phyloP scores from a whole-genome alignment of 306 rosid species.

The Lupinus albus region DNA sequence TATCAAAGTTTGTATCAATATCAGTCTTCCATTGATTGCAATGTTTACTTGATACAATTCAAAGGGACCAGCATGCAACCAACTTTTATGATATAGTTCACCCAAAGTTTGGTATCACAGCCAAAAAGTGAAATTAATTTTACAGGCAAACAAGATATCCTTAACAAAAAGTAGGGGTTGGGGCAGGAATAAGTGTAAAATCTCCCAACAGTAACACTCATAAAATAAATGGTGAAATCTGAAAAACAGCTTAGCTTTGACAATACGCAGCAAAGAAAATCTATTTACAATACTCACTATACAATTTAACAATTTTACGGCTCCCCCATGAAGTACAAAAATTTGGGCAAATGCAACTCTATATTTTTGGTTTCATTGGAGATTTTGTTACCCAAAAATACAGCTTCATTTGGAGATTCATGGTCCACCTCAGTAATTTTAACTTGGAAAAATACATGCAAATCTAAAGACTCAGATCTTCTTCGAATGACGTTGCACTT shows the following conservation, averaged over 20 bases:
- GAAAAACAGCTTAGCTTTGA: constrained; percentile 31
- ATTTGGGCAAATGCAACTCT: constrained; percentile 23
- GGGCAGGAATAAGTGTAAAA: not conserved
- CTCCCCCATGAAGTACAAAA: constrained; percentile 35
- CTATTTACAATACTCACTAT: constrained; percentile 59
- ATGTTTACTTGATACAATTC: too few relatives aligned
- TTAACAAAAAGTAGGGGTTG: not conserved
- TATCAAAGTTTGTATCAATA: too few relatives aligned
- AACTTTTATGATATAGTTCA: too few relatives aligned
- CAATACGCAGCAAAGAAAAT: constrained; percentile 35
- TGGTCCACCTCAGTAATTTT: constrained; percentile 14
- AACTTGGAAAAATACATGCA: not conserved
- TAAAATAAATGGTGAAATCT: not conserved
- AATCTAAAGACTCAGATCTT: constrained; percentile 47
- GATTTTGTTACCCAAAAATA: constrained; percentile 1
- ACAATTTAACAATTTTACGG: constrained; percentile 36
- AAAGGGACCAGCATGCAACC: too few relatives aligned
- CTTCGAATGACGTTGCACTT: constrained; percentile 51
- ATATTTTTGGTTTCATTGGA: constrained; percentile 32
- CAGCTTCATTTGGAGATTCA: constrained; percentile 32
- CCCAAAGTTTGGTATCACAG: not conserved
- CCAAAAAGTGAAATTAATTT: not conserved
- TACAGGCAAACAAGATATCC: constrained; percentile 1
- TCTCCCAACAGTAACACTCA: not conserved
- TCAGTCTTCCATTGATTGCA: too few relatives aligned